Evolutionary conservation across 371 early-diverging fungal genomes (phyloP).

Genomic region (Rhizopus delemar): DNA sequence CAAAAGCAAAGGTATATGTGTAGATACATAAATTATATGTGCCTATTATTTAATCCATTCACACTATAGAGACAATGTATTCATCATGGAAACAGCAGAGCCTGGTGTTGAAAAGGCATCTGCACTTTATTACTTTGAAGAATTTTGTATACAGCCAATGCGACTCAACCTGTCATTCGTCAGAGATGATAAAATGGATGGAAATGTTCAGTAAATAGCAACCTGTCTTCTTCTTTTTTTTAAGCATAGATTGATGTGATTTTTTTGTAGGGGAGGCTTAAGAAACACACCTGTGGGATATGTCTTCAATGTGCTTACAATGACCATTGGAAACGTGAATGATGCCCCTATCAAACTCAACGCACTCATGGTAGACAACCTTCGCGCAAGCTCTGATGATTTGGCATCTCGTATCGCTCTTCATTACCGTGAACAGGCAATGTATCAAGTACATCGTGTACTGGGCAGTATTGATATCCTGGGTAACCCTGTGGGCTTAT

Average conservation of each 20-base stretch:
- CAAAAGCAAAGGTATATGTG: conserved; percentile 17
- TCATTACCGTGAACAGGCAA: conserved; percentile 77
- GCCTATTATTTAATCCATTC: too few relatives aligned
- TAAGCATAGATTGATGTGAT: too few relatives aligned
- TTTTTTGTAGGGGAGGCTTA: too few relatives aligned
- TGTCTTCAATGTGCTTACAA: conserved; percentile 77
- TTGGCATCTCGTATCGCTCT: conserved; percentile 33
- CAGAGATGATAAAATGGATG: conserved; percentile 62
- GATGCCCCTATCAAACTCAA: conserved; percentile 84
- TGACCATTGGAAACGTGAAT: conserved; percentile 89
- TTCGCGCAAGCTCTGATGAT: conserved; percentile 65
- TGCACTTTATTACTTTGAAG: conserved; percentile 81
- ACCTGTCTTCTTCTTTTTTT: too few relatives aligned
- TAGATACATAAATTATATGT: too few relatives aligned
- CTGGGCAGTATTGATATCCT: conserved; percentile 88
- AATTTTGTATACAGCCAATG: conserved; percentile 85
- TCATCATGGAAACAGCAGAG: conserved; percentile 52
- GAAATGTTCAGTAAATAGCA: not conserved
- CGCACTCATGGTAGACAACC: conserved; percentile 80
- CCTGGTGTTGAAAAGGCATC: conserved; percentile 57
- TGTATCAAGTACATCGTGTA: conserved; percentile 82
- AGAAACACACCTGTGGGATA: conserved; percentile 44
- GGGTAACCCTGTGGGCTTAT: conserved; percentile 91
- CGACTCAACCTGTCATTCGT: conserved; percentile 83
- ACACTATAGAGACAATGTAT: conserved; percentile 28